Evolutionary conservation across 2,329 filamentous ascomycete species (phyloP), one percentile per base, ranked within the genome.

Genomic region (Fusarium brevicatenulatum): DNA sequence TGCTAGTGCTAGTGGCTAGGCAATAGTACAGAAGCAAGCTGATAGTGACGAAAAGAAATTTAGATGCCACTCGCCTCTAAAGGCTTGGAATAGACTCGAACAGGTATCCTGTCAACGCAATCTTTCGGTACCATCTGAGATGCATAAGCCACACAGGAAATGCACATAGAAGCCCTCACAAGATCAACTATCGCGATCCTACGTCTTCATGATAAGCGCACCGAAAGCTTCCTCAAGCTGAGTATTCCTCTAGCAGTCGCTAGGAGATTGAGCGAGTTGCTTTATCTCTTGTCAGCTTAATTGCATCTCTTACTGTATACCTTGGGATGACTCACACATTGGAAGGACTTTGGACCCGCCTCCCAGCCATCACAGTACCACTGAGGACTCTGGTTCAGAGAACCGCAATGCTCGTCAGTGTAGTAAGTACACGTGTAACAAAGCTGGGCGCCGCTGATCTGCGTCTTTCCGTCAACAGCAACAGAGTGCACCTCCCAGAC

Each of bases 261-360:
- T 19, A 2, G 32, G 49, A 36, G 49, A 52, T 23, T 52, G n/a
- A 5, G 49, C 49, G 16, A 52, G n/a, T 36, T 52, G 5, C 49
- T 52, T 19, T 1, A 1, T 25, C n/a, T 15, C 2, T 25, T 15
- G 30, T 52, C 30, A 52, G 47, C 7, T 11, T 10, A 2, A 49
- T 3, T 4, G n/a, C 19, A 9, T n/a, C 9, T 32, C 16, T 0
- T 0, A n/a, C n/a, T 49, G 4, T 30, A n/a, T 6, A n/a, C 9
- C 13, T 13, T 1, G 4, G 21, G 21, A 50, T 9, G 10, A 52
- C 32, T 13, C 7, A 36, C 49, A 1, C 8, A 52, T 52, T 6
- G 12, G 16, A 36, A 52, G 11, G 30, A 52, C n/a, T 36, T 52
- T 10, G 49, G 32, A 0, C 32, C 49, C 1, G 16, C n/a, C 8